A percentile compares a stretch with the other conserved stretches of the same genome.
phyloP scores from a whole-genome alignment of 768 basidiomycete genomes.

The Porpolomopsis calyptriformis region DNA sequence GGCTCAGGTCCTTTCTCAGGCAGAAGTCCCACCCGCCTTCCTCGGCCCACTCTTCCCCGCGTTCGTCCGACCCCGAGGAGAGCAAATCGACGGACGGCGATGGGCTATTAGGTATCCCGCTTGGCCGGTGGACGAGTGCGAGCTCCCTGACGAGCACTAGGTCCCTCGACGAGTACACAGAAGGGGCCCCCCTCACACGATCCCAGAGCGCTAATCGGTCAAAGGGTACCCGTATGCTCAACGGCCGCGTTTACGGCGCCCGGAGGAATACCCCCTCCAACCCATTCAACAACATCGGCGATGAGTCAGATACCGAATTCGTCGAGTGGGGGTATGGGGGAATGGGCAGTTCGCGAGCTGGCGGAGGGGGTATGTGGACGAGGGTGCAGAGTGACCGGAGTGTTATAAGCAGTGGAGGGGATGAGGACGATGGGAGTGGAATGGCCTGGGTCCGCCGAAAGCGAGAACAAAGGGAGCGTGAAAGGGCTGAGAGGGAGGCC shows the following conservation, averaged over 20 bases:
- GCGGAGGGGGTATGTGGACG: constrained; percentile 30
- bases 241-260: constrained; percentile 75
- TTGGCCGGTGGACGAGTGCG: background rate
- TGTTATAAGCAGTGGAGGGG: constrained; percentile 23
- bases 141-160: background rate
- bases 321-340: constrained; percentile 91
- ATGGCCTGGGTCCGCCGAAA: constrained; percentile 73
- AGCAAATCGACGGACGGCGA: constrained; percentile 6
- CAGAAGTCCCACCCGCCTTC: constrained; percentile 13
- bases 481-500: constrained; percentile 35
- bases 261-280: constrained; percentile 28
- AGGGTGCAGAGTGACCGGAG: constrained; percentile 22
- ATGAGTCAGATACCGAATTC: constrained; percentile 65
- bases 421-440: constrained; percentile 76
- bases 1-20: constrained; percentile 9
- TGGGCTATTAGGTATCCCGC: background rate
- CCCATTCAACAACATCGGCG: constrained; percentile 52
- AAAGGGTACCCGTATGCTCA: constrained; percentile 59
- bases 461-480: constrained; percentile 45
- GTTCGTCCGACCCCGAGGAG: constrained; percentile 6
- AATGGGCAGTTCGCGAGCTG: constrained; percentile 54
- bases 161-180: constrained; percentile 5
- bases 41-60: background rate
- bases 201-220: constrained; percentile 22
- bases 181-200: constrained; percentile 21